These are phyloP conservation scores for Aphanomyces astaci DNA, from an alignment of 352 stramenopile species.

Conservation along the genomic window DNA sequence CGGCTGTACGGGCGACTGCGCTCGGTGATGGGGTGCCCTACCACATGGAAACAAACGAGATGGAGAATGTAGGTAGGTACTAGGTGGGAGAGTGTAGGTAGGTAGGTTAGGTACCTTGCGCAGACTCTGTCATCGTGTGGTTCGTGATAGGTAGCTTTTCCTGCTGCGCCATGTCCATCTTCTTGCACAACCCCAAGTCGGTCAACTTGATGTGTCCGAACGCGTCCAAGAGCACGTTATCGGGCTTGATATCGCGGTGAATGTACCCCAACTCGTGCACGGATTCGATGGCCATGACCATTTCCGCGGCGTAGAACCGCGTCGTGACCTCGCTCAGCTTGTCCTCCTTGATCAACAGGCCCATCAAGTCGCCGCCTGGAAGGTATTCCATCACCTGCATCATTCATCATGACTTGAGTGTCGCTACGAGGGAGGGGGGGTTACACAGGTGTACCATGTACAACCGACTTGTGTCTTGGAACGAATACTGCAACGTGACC, in stretches of 20 bases:
- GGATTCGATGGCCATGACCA: constrained; percentile 95
- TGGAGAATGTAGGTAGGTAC: too few relatives aligned
- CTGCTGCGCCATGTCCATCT: constrained; percentile 86
- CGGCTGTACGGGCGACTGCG: constrained; percentile 50
- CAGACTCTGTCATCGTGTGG: constrained; percentile 41
- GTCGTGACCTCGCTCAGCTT: constrained; percentile 83
- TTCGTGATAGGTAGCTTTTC: constrained; percentile 72
- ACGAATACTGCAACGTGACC: constrained; percentile 96
- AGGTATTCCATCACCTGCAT: constrained; percentile 97
- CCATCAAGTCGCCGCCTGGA: constrained; percentile 98
- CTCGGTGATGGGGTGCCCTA: constrained; percentile 13
- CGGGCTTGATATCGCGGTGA: constrained; percentile 97
- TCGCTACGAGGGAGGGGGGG: background rate
- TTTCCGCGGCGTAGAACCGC: constrained; percentile 97
- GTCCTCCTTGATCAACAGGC: constrained; percentile 98
- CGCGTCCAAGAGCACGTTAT: constrained; percentile 95
- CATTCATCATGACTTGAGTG: constrained; percentile 6
- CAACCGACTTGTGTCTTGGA: constrained; percentile 72
- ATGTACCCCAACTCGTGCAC: constrained; percentile 99
- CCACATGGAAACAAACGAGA: too few relatives aligned
- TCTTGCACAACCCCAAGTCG: constrained; percentile 97
- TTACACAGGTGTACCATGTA: constrained; percentile 12
- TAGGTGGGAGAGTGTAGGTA: too few relatives aligned
- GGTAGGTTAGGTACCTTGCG: background rate
- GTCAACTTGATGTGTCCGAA: constrained; percentile 98